Evolutionary conservation across 176 grass and related monocot genomes (phyloP).

Genomic region (Oryza rufipogon): DNA sequence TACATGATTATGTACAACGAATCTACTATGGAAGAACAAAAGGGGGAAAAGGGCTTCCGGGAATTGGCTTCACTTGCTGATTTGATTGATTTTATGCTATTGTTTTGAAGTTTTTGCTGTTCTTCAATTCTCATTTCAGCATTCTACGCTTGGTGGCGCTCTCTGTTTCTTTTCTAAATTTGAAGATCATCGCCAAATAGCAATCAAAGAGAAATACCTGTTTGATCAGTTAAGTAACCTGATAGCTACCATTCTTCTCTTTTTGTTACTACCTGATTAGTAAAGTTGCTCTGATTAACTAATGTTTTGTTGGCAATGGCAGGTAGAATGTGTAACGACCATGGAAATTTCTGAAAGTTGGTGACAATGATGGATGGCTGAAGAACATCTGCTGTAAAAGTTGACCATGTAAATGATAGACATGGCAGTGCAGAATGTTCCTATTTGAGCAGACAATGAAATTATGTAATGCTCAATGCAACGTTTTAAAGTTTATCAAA

Average conservation of each 20-base stretch:
- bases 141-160: constrained; percentile 94
- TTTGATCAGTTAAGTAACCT: constrained; percentile 37
- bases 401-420: background rate
- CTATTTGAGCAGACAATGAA: background rate
- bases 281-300: background rate
- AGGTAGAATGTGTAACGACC: background rate
- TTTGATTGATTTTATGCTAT: background rate
- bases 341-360: background rate
- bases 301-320: background rate
- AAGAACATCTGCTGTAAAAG: background rate
- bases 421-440: background rate
- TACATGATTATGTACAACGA: background rate
- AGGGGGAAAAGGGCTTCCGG: background rate
- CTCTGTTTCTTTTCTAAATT: constrained; percentile 74
- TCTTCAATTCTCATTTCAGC: constrained; percentile 55
- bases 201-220: background rate
- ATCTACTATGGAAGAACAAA: constrained; percentile 7
- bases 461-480: background rate
- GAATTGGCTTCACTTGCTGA: background rate
- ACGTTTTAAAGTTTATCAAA: background rate
- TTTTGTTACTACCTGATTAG: background rate
- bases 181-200: background rate
- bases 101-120: background rate
- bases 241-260: background rate
- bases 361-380: background rate